phyloP scores from a whole-genome alignment of 495 filamentous ascomycete species.

The Aspergillus sparsus region DNA sequence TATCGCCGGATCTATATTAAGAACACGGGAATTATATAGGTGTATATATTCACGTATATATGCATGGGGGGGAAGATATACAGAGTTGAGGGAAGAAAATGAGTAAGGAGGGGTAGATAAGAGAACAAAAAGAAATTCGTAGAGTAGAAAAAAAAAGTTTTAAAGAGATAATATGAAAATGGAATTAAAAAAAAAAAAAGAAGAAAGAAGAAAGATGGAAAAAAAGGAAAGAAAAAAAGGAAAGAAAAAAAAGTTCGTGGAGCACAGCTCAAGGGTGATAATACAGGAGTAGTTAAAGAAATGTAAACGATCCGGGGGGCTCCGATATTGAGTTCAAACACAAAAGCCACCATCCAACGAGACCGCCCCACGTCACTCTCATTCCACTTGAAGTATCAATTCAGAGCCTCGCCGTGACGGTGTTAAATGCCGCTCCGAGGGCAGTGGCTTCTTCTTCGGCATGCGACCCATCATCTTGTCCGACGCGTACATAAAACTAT shows the following conservation, averaged over 20 bases:
- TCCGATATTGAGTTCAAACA: constrained; percentile 1
- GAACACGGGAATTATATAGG: neutral
- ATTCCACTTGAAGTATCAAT: constrained; percentile 44
- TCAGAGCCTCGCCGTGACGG: constrained; percentile 39
- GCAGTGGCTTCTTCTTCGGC: constrained; percentile 28
- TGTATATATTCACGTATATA: neutral
- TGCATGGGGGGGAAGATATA: too few species aligned
- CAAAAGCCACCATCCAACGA: constrained; percentile 8
- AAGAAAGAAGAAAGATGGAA: too few species aligned
- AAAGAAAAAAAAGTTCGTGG: neutral
- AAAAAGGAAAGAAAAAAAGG: neutral
- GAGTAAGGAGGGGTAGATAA: neutral
- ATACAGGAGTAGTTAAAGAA: neutral
- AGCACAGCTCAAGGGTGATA: neutral
- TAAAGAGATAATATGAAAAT: too few species aligned
- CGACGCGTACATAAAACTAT: constrained; percentile 9
- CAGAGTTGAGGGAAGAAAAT: too few species aligned
- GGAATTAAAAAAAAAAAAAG: too few species aligned
- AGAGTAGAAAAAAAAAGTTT: neutral
- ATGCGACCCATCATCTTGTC: constrained; percentile 13
- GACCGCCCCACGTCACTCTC: constrained; percentile 8
- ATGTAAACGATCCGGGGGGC: neutral
- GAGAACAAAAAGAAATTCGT: neutral
- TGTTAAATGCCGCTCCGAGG: constrained; percentile 40
- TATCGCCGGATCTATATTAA: too few species aligned